phyloP scores from a whole-genome alignment of 495 filamentous ascomycete genomes.

The Daldinia loculata region DNA sequence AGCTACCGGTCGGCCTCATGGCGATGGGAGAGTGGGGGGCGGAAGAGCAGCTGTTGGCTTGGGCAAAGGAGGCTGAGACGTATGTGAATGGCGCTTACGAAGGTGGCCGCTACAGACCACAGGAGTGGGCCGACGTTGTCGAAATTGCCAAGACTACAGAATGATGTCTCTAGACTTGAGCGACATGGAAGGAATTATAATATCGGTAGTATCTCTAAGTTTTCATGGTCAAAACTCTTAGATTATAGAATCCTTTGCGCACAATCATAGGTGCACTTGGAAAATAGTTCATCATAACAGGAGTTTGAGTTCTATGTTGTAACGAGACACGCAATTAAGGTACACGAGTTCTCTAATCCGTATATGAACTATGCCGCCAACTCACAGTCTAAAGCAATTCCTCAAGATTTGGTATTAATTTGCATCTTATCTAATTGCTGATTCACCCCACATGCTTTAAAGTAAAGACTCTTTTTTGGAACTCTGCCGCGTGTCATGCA shows the following conservation, averaged over 20 bases:
- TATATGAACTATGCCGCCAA: too few species aligned
- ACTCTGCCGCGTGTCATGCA: too few species aligned
- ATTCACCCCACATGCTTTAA: too few species aligned
- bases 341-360: too few species aligned
- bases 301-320: too few species aligned
- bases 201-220: background rate
- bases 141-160: slow-evolving; percentile 37
- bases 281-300: too few species aligned
- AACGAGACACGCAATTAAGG: too few species aligned
- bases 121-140: slow-evolving; percentile 56
- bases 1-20: slow-evolving; percentile 82
- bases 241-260: background rate
- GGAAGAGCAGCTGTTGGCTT: slow-evolving; percentile 80
- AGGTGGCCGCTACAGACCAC: slow-evolving; percentile 51
- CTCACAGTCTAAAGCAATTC: too few species aligned
- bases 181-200: background rate
- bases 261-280: too few species aligned
- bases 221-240: background rate
- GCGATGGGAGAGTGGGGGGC: slow-evolving; percentile 88
- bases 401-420: too few species aligned
- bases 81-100: slow-evolving; percentile 50
- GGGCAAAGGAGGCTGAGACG: slow-evolving; percentile 74
- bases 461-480: too few species aligned
- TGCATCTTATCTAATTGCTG: too few species aligned
- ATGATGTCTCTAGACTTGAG: background rate